These are phyloP conservation scores for Fusarium albosuccineum DNA, from an alignment of 2,329 filamentous ascomycete genomes.

Conservation along the genomic window DNA sequence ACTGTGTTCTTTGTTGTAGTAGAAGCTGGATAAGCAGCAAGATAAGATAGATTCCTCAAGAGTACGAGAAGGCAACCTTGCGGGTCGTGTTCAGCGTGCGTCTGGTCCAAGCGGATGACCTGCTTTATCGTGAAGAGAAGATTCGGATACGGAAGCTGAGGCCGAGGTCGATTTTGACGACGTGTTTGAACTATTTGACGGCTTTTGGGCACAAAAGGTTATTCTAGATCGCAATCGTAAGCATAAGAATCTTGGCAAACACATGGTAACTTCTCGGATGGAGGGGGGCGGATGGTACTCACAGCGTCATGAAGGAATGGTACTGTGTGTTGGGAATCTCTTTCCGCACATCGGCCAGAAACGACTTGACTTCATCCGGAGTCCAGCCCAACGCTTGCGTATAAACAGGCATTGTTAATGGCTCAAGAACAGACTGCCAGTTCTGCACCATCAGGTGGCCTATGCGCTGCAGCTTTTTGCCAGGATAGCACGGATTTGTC, in stretches of 20 bases:
- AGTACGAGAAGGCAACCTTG: not conserved
- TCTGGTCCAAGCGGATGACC: not conserved
- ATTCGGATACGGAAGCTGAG: constrained; percentile 28
- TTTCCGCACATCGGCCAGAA: constrained; percentile 35
- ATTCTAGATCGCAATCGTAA: constrained; percentile 26
- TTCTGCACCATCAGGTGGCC: constrained; percentile 43
- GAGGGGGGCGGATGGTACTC: constrained; percentile 14
- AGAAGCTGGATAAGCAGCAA: too few relatives aligned
- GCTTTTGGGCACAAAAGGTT: constrained; percentile 37
- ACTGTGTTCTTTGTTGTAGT: too few relatives aligned
- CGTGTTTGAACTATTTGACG: constrained; percentile 17
- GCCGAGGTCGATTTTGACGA: constrained; percentile 27
- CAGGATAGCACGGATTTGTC: constrained; percentile 44
- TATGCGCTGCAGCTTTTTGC: constrained; percentile 41
- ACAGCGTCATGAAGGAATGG: constrained; percentile 45
- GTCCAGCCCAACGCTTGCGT: constrained; percentile 40
- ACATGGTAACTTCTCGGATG: constrained; percentile 12
- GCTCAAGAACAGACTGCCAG: constrained; percentile 40
- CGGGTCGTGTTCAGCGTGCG: constrained; percentile 1
- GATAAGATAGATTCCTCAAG: not conserved
- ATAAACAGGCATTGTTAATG: constrained; percentile 39
- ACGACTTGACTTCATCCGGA: constrained; percentile 30
- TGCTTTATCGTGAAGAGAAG: constrained; percentile 14
- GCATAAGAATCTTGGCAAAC: constrained; percentile 1
- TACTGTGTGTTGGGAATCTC: constrained; percentile 41